phyloP scores from a whole-genome alignment of 768 basidiomycete species.

The Termitomyces sp. region DNA sequence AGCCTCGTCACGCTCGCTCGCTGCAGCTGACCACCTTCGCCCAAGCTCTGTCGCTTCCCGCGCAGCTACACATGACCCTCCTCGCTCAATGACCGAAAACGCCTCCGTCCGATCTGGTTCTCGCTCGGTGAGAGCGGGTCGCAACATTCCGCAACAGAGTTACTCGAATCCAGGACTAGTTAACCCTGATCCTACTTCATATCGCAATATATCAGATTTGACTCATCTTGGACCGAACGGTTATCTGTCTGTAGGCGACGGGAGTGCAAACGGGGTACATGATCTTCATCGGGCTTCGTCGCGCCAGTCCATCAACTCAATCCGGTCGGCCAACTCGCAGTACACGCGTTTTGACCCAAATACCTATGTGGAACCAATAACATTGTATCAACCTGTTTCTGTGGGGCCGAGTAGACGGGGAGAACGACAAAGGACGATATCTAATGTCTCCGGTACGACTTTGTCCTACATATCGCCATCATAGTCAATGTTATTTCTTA shows the following conservation, averaged over 20 bases:
- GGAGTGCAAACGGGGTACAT: background rate
- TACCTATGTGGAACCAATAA: conserved; percentile 8
- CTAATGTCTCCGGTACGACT: conserved; percentile 3
- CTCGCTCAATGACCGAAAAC: background rate
- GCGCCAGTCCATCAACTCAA: conserved; percentile 7
- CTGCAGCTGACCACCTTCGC: background rate
- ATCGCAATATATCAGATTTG: conserved; percentile 5
- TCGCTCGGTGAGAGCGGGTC: background rate
- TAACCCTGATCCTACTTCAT: background rate
- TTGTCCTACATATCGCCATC: background rate
- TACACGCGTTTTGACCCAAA: conserved; percentile 6
- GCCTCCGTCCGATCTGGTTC: background rate
- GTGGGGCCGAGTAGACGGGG: background rate
- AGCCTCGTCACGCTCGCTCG: background rate
- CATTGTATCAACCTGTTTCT: background rate
- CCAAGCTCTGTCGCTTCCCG: conserved; percentile 3
- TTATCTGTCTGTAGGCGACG: background rate
- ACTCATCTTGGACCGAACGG: background rate
- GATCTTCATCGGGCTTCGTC: conserved; percentile 5
- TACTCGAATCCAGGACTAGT: background rate
- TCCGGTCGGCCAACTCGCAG: conserved; percentile 5
- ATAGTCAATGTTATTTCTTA: background rate
- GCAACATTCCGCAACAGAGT: background rate
- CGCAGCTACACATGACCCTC: background rate
- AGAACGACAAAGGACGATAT: background rate